Percentiles rank a stretch among this genome's conserved stretches.
Evolutionary conservation across 805 yeast species (phyloP).

Genomic region (Yueomyces sp.): DNA sequence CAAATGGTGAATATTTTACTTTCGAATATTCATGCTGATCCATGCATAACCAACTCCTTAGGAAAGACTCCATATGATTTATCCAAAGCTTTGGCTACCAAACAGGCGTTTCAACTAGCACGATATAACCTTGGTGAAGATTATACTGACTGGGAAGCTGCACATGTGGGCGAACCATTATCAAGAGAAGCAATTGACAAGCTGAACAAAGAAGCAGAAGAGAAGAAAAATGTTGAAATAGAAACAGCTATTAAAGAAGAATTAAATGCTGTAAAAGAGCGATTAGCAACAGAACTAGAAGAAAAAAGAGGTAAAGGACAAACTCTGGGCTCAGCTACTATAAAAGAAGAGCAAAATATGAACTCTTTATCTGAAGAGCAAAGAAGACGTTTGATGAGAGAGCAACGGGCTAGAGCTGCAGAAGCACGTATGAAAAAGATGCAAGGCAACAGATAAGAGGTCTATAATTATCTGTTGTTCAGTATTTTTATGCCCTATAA

Average conservation of each 20-base stretch:
- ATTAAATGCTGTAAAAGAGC: conserved; percentile 17
- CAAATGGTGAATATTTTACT: conserved; percentile 55
- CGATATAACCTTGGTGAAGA: conserved; percentile 58
- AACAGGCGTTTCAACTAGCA: conserved; percentile 51
- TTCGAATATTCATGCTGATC: conserved; percentile 56
- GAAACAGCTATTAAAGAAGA: conserved; percentile 19
- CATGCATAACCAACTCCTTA: conserved; percentile 36
- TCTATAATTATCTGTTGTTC: background rate
- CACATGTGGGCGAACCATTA: conserved; percentile 51
- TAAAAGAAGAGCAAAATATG: conserved; percentile 29
- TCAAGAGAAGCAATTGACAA: conserved; percentile 42
- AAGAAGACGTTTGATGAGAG: conserved; percentile 69
- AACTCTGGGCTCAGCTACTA: conserved; percentile 14
- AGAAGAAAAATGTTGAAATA: conserved; percentile 27
- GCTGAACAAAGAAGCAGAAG: conserved; percentile 26
- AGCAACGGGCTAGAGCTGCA: conserved; percentile 91
- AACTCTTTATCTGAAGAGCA: conserved; percentile 64
- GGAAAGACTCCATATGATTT: conserved; percentile 64
- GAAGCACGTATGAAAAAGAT: conserved; percentile 57
- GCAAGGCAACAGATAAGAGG: background rate
- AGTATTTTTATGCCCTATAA: no score
- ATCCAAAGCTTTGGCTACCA: conserved; percentile 32
- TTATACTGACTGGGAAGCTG: conserved; percentile 53
- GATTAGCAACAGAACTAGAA: conserved; percentile 6
- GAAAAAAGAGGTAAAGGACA: conserved; percentile 28